phyloP scores from a whole-genome alignment of 345 rosid species.

The Eucalyptus shirleyi region DNA sequence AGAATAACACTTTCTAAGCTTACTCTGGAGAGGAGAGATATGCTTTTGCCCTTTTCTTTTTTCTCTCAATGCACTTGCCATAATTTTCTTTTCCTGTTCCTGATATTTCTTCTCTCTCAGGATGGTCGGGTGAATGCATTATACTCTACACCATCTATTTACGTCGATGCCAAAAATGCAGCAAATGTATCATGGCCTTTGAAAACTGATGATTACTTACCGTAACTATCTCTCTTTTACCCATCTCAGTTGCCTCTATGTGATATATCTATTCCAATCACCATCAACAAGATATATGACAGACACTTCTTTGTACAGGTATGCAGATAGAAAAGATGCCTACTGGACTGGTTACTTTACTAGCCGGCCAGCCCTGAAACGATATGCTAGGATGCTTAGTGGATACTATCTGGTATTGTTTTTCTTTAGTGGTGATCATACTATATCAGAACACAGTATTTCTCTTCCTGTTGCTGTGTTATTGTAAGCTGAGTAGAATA shows the following conservation, averaged over 20 bases:
- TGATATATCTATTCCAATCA: not conserved
- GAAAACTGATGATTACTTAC: constrained; percentile 72
- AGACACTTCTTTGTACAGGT: constrained; percentile 20
- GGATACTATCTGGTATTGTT: constrained; percentile 76
- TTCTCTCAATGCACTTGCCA: not conserved
- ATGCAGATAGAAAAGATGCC: constrained; percentile 51
- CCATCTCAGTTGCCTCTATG: not conserved
- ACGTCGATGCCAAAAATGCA: constrained; percentile 56
- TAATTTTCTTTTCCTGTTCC: not conserved
- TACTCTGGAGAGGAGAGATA: not conserved
- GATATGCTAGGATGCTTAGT: constrained; percentile 60
- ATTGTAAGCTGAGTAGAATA: not conserved
- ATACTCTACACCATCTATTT: constrained; percentile 86
- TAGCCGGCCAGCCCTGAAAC: constrained; percentile 72
- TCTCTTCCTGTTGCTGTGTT: not conserved
- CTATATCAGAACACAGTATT: not conserved
- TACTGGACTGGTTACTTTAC: constrained; percentile 94
- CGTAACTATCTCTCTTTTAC: constrained; percentile 26
- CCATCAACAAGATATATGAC: not conserved
- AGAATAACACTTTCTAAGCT: not conserved
- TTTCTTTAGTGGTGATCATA: not conserved
- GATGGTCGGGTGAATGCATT: constrained; percentile 72
- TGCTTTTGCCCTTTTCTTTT: not conserved
- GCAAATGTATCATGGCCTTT: constrained; percentile 68
- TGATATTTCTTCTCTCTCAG: constrained; percentile 13